Base-by-base conservation (phyloP, 2,329 filamentous ascomycete species). In the Parascedosporium putredinis region DNA sequence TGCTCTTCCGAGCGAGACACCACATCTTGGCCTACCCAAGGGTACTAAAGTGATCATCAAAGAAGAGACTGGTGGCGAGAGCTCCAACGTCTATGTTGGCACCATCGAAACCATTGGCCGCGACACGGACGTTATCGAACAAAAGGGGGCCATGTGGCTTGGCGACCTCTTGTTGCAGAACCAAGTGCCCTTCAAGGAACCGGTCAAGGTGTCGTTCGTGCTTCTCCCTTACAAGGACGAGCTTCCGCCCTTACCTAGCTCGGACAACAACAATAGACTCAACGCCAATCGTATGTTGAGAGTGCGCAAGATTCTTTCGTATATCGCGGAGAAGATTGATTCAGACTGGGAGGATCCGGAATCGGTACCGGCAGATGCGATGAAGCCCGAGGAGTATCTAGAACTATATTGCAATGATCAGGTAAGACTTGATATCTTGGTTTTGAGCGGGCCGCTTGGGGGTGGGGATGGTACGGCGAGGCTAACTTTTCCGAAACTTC, bases 221-320 rank as follows among this genome's bases (percentile, higher is more conserved):
- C 73, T 98, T 22, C 81, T 93, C 57, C 90, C 93, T 0, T 89
- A 79, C 69, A 76, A 86, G 58, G 83, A 88, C 56, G 68, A 76
- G 23, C 70, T 97, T 48, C 88, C 89, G 1, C 77, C 76, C 50
- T 84, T 96, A 46, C 79, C 84, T 27, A 78, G 81, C 22, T 67
- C 80, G 3, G 89, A 95, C 60, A 84, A 84, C 48, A 95, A 91
- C 64, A 91, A 90, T 56, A 83, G 93, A 22, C 75, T 98, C 47
- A 98, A 97, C 63, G 93, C 93, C 9, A 98, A 97, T 62, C 81
- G 91, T 50, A 97, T 98, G 93, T 74, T 98, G 47, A 80, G 93
- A 44, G 88, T 94, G 3, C 91, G 88, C 69, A 98, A 98, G 72
- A 93, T 98, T 20, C 69, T 97, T 51, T 81, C 83, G 0, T 98